These are phyloP conservation scores for Irineochytrium annulatum DNA, from an alignment of 192 early-diverging fungal species.

Conservation along the genomic window DNA sequence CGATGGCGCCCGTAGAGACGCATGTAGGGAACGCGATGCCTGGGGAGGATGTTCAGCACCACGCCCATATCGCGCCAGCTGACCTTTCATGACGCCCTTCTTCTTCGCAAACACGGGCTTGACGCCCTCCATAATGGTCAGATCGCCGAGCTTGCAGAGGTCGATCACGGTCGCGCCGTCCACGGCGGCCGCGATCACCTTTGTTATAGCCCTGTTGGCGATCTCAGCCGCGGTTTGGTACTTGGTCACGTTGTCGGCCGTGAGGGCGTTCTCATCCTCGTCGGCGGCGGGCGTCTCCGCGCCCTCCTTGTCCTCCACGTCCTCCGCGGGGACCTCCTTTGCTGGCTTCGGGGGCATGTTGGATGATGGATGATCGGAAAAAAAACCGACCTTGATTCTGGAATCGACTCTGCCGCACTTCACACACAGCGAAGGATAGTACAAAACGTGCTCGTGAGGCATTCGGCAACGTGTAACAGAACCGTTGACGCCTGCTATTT, in stretches of 20 bases:
- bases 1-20: constrained; percentile 77
- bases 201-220: constrained; percentile 56
- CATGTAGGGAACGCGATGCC: constrained; percentile 90
- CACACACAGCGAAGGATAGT: too few species aligned
- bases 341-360: background rate
- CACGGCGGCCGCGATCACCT: constrained; percentile 63
- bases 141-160: constrained; percentile 85
- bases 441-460: too few species aligned
- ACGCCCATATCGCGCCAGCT: background rate
- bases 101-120: constrained; percentile 78
- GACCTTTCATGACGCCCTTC: constrained; percentile 67
- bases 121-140: constrained; percentile 68
- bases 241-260: constrained; percentile 43
- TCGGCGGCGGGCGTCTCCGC: constrained; percentile 18
- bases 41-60: constrained; percentile 14
- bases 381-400: too few species aligned
- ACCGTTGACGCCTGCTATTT: too few species aligned
- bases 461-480: too few species aligned
- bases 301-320: constrained; percentile 11
- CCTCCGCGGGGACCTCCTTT: background rate
- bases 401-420: too few species aligned
- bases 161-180: constrained; percentile 82
- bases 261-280: constrained; percentile 40
- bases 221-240: constrained; percentile 51
- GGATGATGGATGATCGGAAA: too few species aligned